Evolutionary conservation across 2,329 filamentous ascomycete species (phyloP).

Genomic region (Cryphonectria nitschkei): DNA sequence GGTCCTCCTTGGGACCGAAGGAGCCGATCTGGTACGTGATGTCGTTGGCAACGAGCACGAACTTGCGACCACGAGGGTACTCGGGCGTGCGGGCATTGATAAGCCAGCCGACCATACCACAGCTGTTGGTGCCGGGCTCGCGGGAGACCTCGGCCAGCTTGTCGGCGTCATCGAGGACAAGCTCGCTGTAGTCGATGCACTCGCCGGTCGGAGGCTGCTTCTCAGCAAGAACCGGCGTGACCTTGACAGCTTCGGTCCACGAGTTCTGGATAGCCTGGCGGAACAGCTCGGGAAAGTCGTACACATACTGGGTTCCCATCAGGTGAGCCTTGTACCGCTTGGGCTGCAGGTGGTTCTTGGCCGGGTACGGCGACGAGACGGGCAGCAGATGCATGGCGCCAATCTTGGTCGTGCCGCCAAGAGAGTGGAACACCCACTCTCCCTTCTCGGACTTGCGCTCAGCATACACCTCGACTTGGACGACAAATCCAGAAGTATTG

Average conservation of each 20-base stretch:
- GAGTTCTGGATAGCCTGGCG: slow-evolving; percentile 95
- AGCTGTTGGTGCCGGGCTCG: slow-evolving; percentile 91
- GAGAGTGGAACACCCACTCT: slow-evolving; percentile 98
- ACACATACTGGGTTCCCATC: slow-evolving; percentile 99
- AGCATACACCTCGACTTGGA: slow-evolving; percentile 95
- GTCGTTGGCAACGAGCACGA: slow-evolving; percentile 97
- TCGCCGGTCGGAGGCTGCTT: slow-evolving; percentile 86
- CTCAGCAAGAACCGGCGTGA: slow-evolving; percentile 72
- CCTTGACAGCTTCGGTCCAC: slow-evolving; percentile 78
- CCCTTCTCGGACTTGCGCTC: slow-evolving; percentile 98
- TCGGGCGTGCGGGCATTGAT: slow-evolving; percentile 94
- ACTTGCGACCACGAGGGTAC: slow-evolving; percentile 88
- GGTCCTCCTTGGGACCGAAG: slow-evolving; percentile 94
- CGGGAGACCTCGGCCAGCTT: slow-evolving; percentile 91
- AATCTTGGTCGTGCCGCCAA: slow-evolving; percentile 92
- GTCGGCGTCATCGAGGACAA: slow-evolving; percentile 93
- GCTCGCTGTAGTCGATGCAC: slow-evolving; percentile 91
- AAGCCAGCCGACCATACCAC: slow-evolving; percentile 99
- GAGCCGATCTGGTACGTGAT: slow-evolving; percentile 99
- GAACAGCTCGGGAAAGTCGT: slow-evolving; percentile 99
- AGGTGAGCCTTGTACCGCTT: slow-evolving; percentile 99
- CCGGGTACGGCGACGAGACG: slow-evolving; percentile 90
- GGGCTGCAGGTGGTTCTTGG: slow-evolving; percentile 97
- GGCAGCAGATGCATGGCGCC: slow-evolving; percentile 92
- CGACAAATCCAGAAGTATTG: slow-evolving; percentile 97